Base-by-base conservation (phyloP, 768 basidiomycete genomes). In the Exsudoporus frostii region DNA sequence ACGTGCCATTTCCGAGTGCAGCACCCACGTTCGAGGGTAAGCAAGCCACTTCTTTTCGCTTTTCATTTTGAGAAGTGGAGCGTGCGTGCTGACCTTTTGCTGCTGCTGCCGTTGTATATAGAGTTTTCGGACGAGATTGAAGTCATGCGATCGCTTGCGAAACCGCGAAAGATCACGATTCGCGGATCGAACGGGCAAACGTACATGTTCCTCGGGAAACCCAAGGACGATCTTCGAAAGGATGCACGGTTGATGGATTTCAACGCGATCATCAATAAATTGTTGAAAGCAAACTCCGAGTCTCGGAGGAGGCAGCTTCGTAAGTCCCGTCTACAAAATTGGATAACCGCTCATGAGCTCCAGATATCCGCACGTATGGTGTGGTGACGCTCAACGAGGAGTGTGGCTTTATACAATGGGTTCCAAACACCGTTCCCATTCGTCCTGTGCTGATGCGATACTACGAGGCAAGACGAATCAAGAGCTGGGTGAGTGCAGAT, bases 391-490 rank as follows among this genome's bases (percentile, higher is more conserved):
- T 99, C 56, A 98, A 97, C 65, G 96, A 98, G 60, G 93, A 96
- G 59, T 98, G 95, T 63, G 97, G 97, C 0, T 84, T 98, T 45
- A 92, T 98, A 51, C 92, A 99, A 83, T 99, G 97, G 97, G 97
- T 99, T 4, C 90, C 88, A 0, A 89, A 98, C 66, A 97, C 95
- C 1, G 78, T 83, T 25, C 89, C 92, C 1, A 71, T 98, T 34
- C 86, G 96, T 27, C 79, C 81, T 1, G 80, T 98, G 40, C 74
- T 98, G 14, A 58, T 79, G 47, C 85, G 84, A 54, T 72, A 71
- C 5, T 99, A 98, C 65, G 78, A 82, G 0, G 64, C 79, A 1
- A 73, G 71, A 37, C 74, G 74, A 3, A 73, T 80, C 57, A 67
- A 67, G 44, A 51, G 69, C 13, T 86, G 78, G 73, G 85, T 84